Conservation (phyloP, 73 alveolate genomes). For the Urostyla sp. region DNA sequence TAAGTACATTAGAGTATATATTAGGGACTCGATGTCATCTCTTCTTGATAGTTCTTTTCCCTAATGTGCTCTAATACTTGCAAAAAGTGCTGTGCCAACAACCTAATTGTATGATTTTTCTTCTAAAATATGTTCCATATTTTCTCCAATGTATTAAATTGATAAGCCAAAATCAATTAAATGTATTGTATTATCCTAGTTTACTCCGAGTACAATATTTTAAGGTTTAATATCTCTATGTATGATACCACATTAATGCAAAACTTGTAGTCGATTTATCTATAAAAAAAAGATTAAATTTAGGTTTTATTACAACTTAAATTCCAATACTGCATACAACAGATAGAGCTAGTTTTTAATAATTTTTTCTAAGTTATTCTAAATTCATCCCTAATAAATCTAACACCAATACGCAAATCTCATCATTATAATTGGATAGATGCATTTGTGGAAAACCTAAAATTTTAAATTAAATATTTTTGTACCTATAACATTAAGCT, state of each 20-base stretch:
- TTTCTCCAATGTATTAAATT: neutral
- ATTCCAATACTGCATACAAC: slow-evolving; percentile 42
- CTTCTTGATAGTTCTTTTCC: slow-evolving; percentile 7
- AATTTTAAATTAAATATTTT: neutral
- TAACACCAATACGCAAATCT: slow-evolving; percentile 23
- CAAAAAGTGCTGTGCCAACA: slow-evolving; percentile 30
- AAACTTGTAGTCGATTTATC: slow-evolving; percentile 30
- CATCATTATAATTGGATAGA: slow-evolving; percentile 13
- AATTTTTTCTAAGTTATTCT: slow-evolving; percentile 18
- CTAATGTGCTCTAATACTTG: slow-evolving; percentile 22
- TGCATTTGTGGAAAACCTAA: slow-evolving; percentile 36
- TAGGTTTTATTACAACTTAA: neutral
- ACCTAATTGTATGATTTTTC: slow-evolving; percentile 11
- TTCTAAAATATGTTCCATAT: neutral
- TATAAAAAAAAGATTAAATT: neutral
- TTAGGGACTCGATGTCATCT: slow-evolving; percentile 42
- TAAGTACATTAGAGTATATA: slow-evolving; percentile 17
- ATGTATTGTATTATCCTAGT: neutral
- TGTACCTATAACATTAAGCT: slow-evolving; percentile 6
- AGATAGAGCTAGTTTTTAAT: neutral
- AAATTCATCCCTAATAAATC: slow-evolving; percentile 17
- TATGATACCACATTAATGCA: slow-evolving; percentile 32
- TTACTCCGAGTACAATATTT: slow-evolving; percentile 31
- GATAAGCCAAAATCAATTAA: slow-evolving; percentile 52
- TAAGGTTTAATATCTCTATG: slow-evolving; percentile 49